Percentiles rank a stretch among this genome's conserved stretches.
These are phyloP conservation scores for Yamadazyma olivae DNA, from an alignment of 805 yeast genomes.

Conservation along the genomic window DNA sequence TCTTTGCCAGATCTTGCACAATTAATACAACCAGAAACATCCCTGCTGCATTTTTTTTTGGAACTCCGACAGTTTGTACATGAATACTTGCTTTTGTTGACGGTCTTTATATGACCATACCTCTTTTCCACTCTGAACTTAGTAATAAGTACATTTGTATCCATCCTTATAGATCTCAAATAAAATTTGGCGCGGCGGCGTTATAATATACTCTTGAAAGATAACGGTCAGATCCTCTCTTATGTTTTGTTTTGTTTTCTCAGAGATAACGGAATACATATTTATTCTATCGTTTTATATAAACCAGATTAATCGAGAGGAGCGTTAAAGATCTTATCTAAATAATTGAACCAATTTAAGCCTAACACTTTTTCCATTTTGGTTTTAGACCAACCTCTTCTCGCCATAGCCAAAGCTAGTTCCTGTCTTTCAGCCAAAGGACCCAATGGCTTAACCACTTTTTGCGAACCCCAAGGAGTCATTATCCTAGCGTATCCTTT, in stretches of 20 bases:
- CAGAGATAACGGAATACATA: no score
- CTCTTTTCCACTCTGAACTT: not conserved
- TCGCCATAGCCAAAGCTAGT: conserved; percentile 13
- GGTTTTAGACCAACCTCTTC: conserved; percentile 11
- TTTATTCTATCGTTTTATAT: no score
- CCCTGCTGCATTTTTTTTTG: conserved; percentile 49
- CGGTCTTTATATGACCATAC: not conserved
- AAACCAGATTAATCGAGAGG: no score
- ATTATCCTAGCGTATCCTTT: conserved; percentile 13
- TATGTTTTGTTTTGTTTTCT: no score
- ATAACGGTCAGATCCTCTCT: no score
- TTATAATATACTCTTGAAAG: no score
- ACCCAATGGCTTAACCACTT: conserved; percentile 13
- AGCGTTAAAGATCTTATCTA: conserved; percentile 8
- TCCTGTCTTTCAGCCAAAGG: conserved; percentile 11
- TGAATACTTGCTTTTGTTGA: not conserved
- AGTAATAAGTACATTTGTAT: no score
- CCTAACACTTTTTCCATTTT: conserved; percentile 13
- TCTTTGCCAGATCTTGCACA: conserved; percentile 35
- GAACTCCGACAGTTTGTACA: conserved; percentile 47
- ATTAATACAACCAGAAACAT: conserved; percentile 41
- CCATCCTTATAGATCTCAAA: no score
- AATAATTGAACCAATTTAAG: conserved; percentile 11
- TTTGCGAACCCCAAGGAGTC: conserved; percentile 14
- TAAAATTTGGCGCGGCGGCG: no score